Percentiles rank a stretch among this genome's conserved stretches.
Evolutionary conservation across 805 yeast genomes (phyloP).

Genomic region (Starmera quercuum): DNA sequence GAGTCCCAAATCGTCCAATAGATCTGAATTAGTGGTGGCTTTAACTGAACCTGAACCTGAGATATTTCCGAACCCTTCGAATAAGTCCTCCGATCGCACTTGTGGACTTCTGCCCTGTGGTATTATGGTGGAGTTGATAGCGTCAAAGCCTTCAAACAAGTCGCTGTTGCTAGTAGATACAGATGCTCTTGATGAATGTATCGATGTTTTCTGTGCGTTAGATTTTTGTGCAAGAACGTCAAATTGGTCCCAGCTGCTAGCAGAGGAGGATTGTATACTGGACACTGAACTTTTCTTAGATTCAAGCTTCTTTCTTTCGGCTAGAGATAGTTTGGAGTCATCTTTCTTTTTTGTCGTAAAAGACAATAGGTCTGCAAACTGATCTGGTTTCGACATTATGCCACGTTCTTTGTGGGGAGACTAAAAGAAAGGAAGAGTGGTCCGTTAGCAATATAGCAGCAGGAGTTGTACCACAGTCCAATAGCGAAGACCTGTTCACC

Average conservation of each 20-base stretch:
- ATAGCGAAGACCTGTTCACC: no score
- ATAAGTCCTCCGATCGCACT: constrained; percentile 7
- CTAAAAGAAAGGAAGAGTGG: no score
- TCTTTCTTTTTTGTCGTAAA: constrained; percentile 14
- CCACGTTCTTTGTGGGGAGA: no score
- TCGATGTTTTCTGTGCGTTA: not conserved
- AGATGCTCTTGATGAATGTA: constrained; percentile 1
- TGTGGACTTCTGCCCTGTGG: constrained; percentile 1
- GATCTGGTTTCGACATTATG: constrained; percentile 12
- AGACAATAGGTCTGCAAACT: constrained; percentile 19
- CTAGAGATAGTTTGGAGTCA: constrained; percentile 21
- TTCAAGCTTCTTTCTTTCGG: constrained; percentile 25
- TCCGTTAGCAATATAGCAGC: no score
- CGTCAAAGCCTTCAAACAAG: constrained; percentile 18
- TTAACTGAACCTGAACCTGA: no score
- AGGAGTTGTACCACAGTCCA: no score
- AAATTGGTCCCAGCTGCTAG: no score
- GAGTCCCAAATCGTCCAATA: constrained; percentile 12
- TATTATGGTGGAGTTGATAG: constrained; percentile 1
- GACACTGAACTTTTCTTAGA: no score
- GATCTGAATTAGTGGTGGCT: constrained; percentile 2
- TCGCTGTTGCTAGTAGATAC: constrained; percentile 1
- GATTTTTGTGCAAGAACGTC: no score
- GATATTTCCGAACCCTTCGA: constrained; percentile 13
- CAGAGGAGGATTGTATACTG: no score